Evolutionary conservation across 495 filamentous ascomycete genomes (phyloP).

Genomic region (Pseudomonodictys pantanalensis): DNA sequence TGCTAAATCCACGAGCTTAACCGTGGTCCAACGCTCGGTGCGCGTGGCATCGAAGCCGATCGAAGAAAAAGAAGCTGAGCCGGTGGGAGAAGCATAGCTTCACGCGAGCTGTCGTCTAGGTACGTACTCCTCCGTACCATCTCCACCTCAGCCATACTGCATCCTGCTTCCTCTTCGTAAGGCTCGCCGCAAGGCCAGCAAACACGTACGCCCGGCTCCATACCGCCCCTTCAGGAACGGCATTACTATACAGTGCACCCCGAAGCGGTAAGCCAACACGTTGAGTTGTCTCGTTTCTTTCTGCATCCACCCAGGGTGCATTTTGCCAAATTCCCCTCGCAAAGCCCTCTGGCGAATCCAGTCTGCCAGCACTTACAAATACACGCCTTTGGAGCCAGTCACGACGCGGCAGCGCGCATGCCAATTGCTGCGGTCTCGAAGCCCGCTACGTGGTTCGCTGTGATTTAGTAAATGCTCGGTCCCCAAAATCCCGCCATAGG

Average conservation of each 20-base stretch:
- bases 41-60: too few species aligned
- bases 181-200: too few species aligned
- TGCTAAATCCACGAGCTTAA: not conserved
- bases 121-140: too few species aligned
- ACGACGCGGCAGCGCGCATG: not conserved
- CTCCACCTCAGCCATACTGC: not conserved
- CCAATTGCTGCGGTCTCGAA: constrained; percentile 8
- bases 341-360: too few species aligned
- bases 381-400: not conserved
- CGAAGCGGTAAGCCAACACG: constrained; percentile 1
- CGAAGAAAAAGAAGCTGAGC: too few species aligned
- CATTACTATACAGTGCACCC: too few species aligned
- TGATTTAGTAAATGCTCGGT: constrained; percentile 18
- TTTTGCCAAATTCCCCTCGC: constrained; percentile 13
- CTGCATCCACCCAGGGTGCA: constrained; percentile 14
- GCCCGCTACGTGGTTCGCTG: constrained; percentile 21
- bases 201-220: too few species aligned
- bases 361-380: too few species aligned
- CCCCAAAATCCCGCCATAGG: not conserved
- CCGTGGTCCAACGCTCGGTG: not conserved
- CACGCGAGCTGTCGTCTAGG: too few species aligned
- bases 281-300: constrained; percentile 12
- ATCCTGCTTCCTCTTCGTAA: not conserved
- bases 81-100: too few species aligned
- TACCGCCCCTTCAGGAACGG: too few species aligned